Percentiles rank a stretch among this genome's conserved stretches.
phyloP scores from a whole-genome alignment of 179 eudicot species.

The Carnegiea gigantea region DNA sequence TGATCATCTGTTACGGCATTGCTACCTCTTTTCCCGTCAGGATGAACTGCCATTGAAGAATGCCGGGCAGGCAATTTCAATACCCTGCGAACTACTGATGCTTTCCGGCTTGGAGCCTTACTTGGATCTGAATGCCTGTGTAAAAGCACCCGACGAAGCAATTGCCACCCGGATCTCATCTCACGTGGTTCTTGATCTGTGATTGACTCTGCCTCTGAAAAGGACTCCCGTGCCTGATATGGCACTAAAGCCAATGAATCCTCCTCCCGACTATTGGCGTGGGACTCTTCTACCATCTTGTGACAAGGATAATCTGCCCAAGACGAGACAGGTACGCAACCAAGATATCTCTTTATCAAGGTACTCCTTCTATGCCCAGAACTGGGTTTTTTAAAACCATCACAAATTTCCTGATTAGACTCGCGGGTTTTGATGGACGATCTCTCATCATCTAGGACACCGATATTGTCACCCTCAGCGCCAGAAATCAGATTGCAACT shows the following conservation, averaged over 20 bases:
- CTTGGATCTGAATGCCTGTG: slow-evolving; percentile 28
- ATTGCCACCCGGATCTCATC: slow-evolving; percentile 38
- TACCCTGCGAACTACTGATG: slow-evolving; percentile 33
- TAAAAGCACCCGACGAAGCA: slow-evolving; percentile 38
- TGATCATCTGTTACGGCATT: slow-evolving; percentile 31
- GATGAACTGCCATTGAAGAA: slow-evolving; percentile 39
- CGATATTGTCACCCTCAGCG: slow-evolving; percentile 19
- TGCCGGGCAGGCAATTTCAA: slow-evolving; percentile 29
- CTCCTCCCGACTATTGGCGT: slow-evolving; percentile 18
- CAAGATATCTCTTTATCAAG: slow-evolving; percentile 41
- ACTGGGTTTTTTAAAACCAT: slow-evolving; percentile 26
- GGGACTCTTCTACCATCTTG: slow-evolving; percentile 28
- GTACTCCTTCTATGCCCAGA: slow-evolving; percentile 36
- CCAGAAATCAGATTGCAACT: slow-evolving; percentile 13
- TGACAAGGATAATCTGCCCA: slow-evolving; percentile 41
- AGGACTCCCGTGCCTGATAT: slow-evolving; percentile 29
- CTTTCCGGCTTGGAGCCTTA: slow-evolving; percentile 28
- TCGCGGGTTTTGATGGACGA: slow-evolving; percentile 19
- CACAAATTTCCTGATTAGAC: slow-evolving; percentile 17
- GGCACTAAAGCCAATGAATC: slow-evolving; percentile 48
- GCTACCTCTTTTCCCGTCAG: slow-evolving; percentile 37
- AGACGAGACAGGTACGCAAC: slow-evolving; percentile 38
- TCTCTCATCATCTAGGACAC: slow-evolving; percentile 17
- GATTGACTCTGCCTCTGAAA: slow-evolving; percentile 9
- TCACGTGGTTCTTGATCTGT: slow-evolving; percentile 30